Conservation (phyloP, 768 basidiomycete genomes). For the Leucocoprinus leucothites region DNA sequence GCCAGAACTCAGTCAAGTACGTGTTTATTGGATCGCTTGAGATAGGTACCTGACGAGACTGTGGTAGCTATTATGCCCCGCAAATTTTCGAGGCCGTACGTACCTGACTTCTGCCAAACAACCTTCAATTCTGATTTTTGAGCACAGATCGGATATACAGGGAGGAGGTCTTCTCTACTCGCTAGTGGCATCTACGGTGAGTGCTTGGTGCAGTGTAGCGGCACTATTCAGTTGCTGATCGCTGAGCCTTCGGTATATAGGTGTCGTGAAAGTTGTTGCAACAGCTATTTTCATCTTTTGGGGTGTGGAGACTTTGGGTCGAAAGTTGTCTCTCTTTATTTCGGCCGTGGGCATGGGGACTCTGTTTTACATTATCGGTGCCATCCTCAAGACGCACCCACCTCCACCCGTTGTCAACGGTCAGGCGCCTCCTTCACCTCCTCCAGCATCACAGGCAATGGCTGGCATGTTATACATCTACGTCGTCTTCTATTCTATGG, state of each 20-base stretch:
- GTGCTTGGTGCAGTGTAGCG: background rate
- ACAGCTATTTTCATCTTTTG: constrained; percentile 66
- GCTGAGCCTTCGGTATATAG: constrained; percentile 14
- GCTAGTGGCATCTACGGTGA: constrained; percentile 67
- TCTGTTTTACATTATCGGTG: constrained; percentile 81
- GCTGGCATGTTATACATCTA: constrained; percentile 85
- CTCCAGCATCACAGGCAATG: constrained; percentile 73
- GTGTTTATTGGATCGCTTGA: background rate
- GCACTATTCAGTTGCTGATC: background rate
- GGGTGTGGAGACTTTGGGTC: constrained; percentile 65
- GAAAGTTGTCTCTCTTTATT: constrained; percentile 67
- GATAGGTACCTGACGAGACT: background rate
- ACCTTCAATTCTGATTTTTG: background rate
- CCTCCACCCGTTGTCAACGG: constrained; percentile 32
- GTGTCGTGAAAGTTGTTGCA: constrained; percentile 64
- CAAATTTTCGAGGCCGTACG: constrained; percentile 67
- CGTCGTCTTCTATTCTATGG: constrained; percentile 86
- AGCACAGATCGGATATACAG: constrained; percentile 61
- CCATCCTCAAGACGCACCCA: constrained; percentile 78
- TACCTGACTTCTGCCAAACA: constrained; percentile 4
- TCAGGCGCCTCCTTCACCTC: constrained; percentile 28
- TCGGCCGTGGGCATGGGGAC: constrained; percentile 78
- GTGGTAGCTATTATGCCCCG: constrained; percentile 61
- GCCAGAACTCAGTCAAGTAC: constrained; percentile 74
- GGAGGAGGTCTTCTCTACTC: constrained; percentile 55